Conservation (phyloP, 2,329 filamentous ascomycete genomes). For the Amphichorda felina region DNA sequence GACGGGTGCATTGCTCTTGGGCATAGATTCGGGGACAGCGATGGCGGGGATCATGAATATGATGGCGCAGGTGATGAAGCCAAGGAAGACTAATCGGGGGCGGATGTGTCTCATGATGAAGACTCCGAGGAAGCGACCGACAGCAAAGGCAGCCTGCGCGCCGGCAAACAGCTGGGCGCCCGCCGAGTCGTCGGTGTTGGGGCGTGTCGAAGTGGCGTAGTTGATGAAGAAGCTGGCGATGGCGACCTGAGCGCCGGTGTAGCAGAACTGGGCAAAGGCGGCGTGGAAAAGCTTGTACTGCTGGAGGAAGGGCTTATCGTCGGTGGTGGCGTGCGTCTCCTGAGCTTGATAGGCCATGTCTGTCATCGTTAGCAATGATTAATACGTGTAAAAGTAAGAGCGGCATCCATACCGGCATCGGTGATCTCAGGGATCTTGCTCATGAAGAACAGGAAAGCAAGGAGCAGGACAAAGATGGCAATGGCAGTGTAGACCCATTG, state of each 20-base stretch:
- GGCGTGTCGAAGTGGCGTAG: conserved; percentile 51
- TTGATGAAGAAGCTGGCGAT: conserved; percentile 64
- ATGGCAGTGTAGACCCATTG: conserved; percentile 71
- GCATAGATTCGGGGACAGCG: conserved; percentile 13
- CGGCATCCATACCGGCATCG: conserved; percentile 19
- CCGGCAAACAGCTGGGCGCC: conserved; percentile 61
- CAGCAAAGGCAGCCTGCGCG: conserved; percentile 60
- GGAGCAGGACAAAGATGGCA: conserved; percentile 55
- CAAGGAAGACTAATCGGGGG: conserved; percentile 56
- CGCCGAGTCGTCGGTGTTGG: conserved; percentile 32
- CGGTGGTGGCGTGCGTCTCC: conserved; percentile 37
- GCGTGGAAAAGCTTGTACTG: conserved; percentile 70
- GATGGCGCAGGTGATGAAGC: conserved; percentile 52
- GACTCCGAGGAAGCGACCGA: conserved; percentile 59
- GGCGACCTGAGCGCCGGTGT: conserved; percentile 60
- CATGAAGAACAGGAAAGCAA: conserved; percentile 56
- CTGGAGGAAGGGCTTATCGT: conserved; percentile 52
- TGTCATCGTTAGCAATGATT: conserved; percentile 20
- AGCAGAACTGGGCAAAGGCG: conserved; percentile 66
- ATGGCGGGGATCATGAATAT: conserved; percentile 45
- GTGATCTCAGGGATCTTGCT: conserved; percentile 62
- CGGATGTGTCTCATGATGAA: conserved; percentile 54
- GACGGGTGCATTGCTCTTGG: conserved; percentile 33
- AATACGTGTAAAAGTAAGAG: not conserved
- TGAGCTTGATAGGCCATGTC: conserved; percentile 53